Percentiles rank a stretch among this genome's conserved stretches.
phyloP scores from a whole-genome alignment of 2,329 filamentous ascomycete species.

The Aureobasidium sp. region DNA sequence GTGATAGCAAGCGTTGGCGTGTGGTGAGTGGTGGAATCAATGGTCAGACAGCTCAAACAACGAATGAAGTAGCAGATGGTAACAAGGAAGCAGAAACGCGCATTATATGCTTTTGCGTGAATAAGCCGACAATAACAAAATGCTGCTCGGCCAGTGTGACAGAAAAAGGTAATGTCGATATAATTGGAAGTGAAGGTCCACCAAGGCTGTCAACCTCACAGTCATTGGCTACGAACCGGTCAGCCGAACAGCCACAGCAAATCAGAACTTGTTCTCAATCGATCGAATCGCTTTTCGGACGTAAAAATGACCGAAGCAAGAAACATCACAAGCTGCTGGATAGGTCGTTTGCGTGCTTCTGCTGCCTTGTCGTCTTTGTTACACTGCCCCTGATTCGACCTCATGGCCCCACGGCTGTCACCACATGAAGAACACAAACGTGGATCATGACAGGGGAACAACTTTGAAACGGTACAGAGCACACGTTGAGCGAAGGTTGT shows the following conservation, averaged over 20 bases:
- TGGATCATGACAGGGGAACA: neutral
- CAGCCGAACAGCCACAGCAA: conserved; percentile 7
- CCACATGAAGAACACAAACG: neutral
- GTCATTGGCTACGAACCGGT: neutral
- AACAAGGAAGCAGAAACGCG: neutral
- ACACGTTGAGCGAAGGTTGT: neutral
- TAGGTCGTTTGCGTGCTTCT: neutral
- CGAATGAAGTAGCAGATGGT: neutral
- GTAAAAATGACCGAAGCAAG: neutral
- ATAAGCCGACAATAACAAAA: neutral
- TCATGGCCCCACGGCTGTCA: conserved; percentile 10
- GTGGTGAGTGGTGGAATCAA: conserved; percentile 3
- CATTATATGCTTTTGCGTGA: neutral
- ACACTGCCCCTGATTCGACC: conserved; percentile 4
- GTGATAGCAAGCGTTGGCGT: conserved; percentile 9
- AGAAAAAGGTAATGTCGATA: neutral
- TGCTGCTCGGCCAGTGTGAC: neutral
- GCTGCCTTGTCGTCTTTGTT: conserved; percentile 1
- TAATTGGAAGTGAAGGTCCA: neutral
- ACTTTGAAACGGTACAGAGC: neutral
- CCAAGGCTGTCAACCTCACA: neutral
- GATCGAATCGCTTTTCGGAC: neutral
- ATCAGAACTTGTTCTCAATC: neutral
- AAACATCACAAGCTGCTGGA: neutral
- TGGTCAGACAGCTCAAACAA: neutral